Base-by-base conservation (phyloP, 2,329 filamentous ascomycete genomes). In the Curvularia sp. region DNA sequence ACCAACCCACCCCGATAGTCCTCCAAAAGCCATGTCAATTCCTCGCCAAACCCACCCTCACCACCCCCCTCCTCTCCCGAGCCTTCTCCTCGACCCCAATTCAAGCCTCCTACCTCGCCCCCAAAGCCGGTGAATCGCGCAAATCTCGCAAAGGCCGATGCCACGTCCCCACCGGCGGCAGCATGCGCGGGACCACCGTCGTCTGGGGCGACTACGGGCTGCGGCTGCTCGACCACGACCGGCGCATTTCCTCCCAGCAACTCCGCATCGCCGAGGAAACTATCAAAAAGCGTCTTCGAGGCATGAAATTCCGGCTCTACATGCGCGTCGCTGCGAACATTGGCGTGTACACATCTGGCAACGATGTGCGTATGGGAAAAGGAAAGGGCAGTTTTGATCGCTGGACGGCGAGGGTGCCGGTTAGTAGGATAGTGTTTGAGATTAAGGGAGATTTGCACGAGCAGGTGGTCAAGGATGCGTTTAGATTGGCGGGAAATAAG, bases 321-420 rank as follows among this genome's bases (percentile, higher is more conserved):
- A 96, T 92, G 82, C 87, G 95, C 62, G 89, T 98, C 52, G 88
- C 88, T 70, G 95, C 93, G 65, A 97, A 96, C 75, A 90, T 98
- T 66, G 95, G 94, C 75, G 96, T 99, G 22, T 99, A 95, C 78
- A 89, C 92, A 57, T 95, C 90, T 77, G 95, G 95, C 57, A 99
- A 98, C 73, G 95, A 99, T 81, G 90, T 92, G 77, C 90, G 95
- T 86, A 99, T 99, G 96, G 95, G 95, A 77, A 99, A 98, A 81
- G 95, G 95, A 80, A 99, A 99, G 78, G 95, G 95, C 69, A 91
- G 89, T 62, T 98, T 99, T 75, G 95, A 99, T 77, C 92, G 96
- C 75, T 99, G 95, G 95, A 93, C 94, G 4, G 87, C 90, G 22
- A 88, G 94, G 78, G 88, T 98, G 67, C 88, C 92, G 8, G 92